Evolutionary conservation across 306 rosid species (phyloP).

Genomic region (Medicago lupulina): DNA sequence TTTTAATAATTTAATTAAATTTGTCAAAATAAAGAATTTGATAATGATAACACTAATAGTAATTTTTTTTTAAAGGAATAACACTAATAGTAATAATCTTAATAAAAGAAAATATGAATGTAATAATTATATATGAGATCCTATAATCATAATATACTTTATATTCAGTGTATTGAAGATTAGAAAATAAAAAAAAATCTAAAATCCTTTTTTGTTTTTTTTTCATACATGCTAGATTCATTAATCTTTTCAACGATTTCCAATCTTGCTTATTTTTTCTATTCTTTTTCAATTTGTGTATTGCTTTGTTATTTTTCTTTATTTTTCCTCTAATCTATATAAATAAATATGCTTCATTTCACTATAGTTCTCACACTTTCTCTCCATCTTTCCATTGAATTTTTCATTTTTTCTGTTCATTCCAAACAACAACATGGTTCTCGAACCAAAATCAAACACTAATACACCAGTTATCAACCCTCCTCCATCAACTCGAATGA

Average conservation of each 20-base stretch:
- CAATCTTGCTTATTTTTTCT: background rate
- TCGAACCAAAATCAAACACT: background rate
- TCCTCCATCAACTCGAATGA: background rate
- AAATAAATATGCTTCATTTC: background rate
- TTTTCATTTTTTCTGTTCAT: background rate
- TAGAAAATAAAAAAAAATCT: background rate
- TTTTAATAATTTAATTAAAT: background rate
- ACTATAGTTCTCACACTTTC: background rate
- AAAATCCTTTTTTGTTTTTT: background rate
- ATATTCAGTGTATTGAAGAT: background rate
- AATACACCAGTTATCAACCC: background rate
- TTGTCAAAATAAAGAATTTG: background rate
- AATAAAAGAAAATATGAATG: background rate
- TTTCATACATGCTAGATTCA: background rate
- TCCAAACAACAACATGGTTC: background rate
- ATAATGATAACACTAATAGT: background rate
- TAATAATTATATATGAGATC: background rate
- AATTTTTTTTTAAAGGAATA: too few relatives aligned
- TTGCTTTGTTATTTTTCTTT: background rate
- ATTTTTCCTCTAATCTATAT: background rate
- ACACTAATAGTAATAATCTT: background rate
- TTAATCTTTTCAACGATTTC: background rate
- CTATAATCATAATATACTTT: background rate
- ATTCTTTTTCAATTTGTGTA: too few relatives aligned
- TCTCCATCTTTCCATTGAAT: background rate